A percentile compares a stretch with the other conserved stretches of the same genome.
Conservation (phyloP, 106 monocot species). For the Allium fistulosum region DNA sequence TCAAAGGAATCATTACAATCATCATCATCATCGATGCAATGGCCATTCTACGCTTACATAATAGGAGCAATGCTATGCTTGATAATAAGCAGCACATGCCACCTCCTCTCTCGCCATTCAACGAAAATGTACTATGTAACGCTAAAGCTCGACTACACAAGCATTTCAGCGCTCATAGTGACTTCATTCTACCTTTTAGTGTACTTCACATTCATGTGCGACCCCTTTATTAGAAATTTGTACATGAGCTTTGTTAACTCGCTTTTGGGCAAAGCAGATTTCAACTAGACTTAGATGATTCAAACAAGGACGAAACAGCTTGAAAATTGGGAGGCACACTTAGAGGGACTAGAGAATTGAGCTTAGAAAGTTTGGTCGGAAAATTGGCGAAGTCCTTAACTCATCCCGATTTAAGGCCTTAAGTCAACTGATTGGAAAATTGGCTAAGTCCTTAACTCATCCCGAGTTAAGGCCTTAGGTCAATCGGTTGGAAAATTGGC, state of each 20-base stretch:
- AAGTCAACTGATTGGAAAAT: no score
- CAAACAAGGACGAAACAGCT: no score
- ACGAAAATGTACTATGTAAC: constrained; percentile 5
- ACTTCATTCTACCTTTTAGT: constrained; percentile 54
- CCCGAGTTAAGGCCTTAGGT: no score
- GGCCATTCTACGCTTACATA: constrained; percentile 47
- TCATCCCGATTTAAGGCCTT: no score
- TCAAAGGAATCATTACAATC: not conserved
- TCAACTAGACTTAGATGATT: no score
- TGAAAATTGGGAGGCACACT: no score
- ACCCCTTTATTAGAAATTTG: constrained; percentile 29
- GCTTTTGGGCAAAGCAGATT: no score
- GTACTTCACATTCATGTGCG: constrained; percentile 55
- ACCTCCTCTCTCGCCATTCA: constrained; percentile 35
- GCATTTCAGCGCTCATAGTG: constrained; percentile 53
- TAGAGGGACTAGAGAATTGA: no score
- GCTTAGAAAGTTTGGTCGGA: no score
- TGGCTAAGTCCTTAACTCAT: no score
- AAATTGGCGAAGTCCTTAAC: no score
- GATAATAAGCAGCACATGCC: constrained; percentile 54
- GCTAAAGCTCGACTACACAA: constrained; percentile 64
- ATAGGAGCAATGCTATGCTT: constrained; percentile 50
- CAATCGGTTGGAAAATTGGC: no score
- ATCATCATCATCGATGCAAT: constrained; percentile 1
- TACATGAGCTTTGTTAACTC: constrained; percentile 11